Conservation (phyloP, 176 grass and related monocot genomes). For the Oryza australiensis region DNA sequence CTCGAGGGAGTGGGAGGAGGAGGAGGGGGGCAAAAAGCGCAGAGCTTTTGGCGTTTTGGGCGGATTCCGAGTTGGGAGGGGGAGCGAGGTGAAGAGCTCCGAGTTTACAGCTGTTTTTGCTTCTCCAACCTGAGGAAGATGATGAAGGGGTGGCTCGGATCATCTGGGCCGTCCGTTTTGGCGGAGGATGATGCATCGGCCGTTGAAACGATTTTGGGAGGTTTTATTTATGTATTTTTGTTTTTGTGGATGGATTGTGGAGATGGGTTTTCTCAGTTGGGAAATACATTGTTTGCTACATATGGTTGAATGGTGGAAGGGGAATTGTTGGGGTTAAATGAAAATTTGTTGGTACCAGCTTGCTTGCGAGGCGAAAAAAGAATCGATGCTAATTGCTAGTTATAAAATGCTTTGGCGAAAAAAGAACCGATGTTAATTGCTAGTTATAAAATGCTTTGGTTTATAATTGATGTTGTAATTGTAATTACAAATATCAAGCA, state of each 20-base stretch:
- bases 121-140: conserved; percentile 32
- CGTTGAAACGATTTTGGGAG: not conserved
- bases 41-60: conserved; percentile 40
- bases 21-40: conserved; percentile 29
- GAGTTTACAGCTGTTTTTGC: conserved; percentile 32
- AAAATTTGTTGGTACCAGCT: too few species aligned
- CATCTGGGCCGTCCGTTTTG: conserved; percentile 40
- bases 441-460: too few species aligned
- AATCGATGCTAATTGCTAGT: too few species aligned
- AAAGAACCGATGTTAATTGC: too few species aligned
- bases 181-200: not conserved
- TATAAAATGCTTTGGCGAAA: too few species aligned
- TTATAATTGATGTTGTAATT: too few species aligned
- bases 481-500: too few species aligned
- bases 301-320: too few species aligned
- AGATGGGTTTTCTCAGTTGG: not conserved
- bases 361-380: too few species aligned
- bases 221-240: not conserved
- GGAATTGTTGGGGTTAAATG: too few species aligned
- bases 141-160: conserved; percentile 8
- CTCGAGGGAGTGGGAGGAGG: not conserved
- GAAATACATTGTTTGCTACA: too few species aligned
- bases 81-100: not conserved
- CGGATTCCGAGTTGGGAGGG: conserved; percentile 12
- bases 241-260: not conserved